phyloP scores from a whole-genome alignment of 2,329 filamentous ascomycete species.

The Dissoconium aciculare region DNA sequence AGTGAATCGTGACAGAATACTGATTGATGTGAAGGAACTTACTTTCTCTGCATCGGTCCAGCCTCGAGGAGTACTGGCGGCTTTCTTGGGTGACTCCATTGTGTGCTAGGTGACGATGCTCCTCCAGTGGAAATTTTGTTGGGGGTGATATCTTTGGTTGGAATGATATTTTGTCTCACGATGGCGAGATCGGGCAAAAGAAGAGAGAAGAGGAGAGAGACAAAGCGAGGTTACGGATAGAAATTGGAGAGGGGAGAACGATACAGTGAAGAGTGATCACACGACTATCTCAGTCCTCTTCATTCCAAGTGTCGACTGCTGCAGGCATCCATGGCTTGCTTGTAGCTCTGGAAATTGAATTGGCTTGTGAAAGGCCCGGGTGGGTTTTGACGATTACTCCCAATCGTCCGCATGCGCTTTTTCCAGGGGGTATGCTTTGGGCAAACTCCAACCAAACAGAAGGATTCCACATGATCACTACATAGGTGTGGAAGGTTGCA shows the following conservation, averaged over 20 bases:
- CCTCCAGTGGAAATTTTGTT: background rate
- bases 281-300: background rate
- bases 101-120: background rate
- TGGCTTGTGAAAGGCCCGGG: background rate
- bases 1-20: too few relatives aligned
- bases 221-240: background rate
- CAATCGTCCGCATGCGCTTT: background rate
- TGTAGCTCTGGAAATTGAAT: background rate
- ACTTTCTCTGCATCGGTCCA: slow-evolving; percentile 24
- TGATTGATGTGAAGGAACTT: background rate
- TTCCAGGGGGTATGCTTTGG: too few relatives aligned
- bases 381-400: background rate
- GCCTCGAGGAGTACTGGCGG: slow-evolving; percentile 1
- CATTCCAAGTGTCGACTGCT: background rate
- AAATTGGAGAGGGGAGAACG: background rate
- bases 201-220: background rate
- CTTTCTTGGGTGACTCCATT: background rate
- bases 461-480: background rate
- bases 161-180: background rate
- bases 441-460: too few relatives aligned
- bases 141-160: background rate
- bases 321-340: background rate
- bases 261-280: background rate
- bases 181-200: background rate
- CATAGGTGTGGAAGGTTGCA: background rate